phyloP scores from a whole-genome alignment of 2,329 filamentous ascomycete species.

The Fonsecaea multimorphosa region DNA sequence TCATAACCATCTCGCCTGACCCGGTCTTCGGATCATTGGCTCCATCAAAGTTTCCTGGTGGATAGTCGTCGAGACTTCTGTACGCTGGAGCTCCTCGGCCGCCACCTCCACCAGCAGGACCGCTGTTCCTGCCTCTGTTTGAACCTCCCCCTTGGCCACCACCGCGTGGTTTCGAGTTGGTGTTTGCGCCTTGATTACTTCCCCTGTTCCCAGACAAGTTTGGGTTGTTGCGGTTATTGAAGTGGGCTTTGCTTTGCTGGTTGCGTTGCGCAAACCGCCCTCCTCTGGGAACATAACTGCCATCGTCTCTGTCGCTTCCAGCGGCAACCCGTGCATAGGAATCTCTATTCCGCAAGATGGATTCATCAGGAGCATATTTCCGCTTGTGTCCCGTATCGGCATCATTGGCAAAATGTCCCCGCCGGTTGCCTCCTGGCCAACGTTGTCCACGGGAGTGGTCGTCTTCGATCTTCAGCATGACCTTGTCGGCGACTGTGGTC shows the following conservation, averaged over 20 bases:
- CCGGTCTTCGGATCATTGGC: conserved; percentile 34
- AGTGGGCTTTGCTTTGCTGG: conserved; percentile 35
- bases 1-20: conserved; percentile 39
- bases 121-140: conserved; percentile 20
- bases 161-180: conserved; percentile 24
- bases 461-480: conserved; percentile 78
- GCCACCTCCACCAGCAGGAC: conserved; percentile 44
- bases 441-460: conserved; percentile 57
- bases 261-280: conserved; percentile 31
- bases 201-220: conserved; percentile 13
- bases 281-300: conserved; percentile 31
- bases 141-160: conserved; percentile 22
- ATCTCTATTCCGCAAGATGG: conserved; percentile 50
- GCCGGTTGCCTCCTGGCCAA: conserved; percentile 14
- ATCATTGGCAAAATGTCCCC: conserved; percentile 58
- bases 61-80: conserved; percentile 69
- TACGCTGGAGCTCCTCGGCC: conserved; percentile 60
- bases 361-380: conserved; percentile 61
- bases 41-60: conserved; percentile 42
- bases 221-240: conserved; percentile 34
- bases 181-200: conserved; percentile 24
- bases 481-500: conserved; percentile 84
- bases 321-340: conserved; percentile 44
- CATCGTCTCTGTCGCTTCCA: conserved; percentile 40
- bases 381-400: conserved; percentile 66